A percentile compares a stretch with the other conserved stretches of the same genome.
Evolutionary conservation across 257 asterid species (phyloP).

Genomic region (Osmanthus fragrans): DNA sequence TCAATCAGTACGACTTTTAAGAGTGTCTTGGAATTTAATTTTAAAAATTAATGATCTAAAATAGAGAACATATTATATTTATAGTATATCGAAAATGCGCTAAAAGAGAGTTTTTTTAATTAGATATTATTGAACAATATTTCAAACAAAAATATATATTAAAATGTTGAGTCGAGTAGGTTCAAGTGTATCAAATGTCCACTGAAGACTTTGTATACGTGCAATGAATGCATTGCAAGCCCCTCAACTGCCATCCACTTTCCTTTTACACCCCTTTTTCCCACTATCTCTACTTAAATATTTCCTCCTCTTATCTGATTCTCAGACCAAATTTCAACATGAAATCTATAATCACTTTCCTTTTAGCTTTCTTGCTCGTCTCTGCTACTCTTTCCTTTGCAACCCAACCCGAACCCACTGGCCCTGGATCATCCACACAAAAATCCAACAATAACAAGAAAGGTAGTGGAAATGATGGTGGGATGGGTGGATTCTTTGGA

Average conservation of each 20-base stretch:
- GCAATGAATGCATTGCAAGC: not conserved
- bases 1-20: too few species aligned
- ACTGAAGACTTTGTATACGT: not conserved
- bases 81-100: too few species aligned
- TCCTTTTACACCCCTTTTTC: slow-evolving; percentile 17
- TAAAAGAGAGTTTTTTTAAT: too few species aligned
- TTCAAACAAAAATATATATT: too few species aligned
- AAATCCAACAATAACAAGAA: not conserved
- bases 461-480: slow-evolving; percentile 16
- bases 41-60: too few species aligned
- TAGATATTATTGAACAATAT: too few species aligned
- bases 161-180: too few species aligned
- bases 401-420: not conserved
- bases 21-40: too few species aligned
- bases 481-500: slow-evolving; percentile 46
- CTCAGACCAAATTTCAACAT: slow-evolving; percentile 24
- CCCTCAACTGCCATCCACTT: not conserved
- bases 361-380: slow-evolving; percentile 34
- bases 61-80: too few species aligned
- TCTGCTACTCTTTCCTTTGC: slow-evolving; percentile 38
- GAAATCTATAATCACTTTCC: slow-evolving; percentile 31
- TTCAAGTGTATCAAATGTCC: not conserved
- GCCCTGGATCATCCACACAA: not conserved
- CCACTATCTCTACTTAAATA: slow-evolving; percentile 6
- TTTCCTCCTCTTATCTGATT: slow-evolving; percentile 8